Evolutionary conservation across 1,284 basidiomycete species (phyloP), one percentile per base, ranked within the genome.

Genomic region (Sporisorium graminicola): DNA sequence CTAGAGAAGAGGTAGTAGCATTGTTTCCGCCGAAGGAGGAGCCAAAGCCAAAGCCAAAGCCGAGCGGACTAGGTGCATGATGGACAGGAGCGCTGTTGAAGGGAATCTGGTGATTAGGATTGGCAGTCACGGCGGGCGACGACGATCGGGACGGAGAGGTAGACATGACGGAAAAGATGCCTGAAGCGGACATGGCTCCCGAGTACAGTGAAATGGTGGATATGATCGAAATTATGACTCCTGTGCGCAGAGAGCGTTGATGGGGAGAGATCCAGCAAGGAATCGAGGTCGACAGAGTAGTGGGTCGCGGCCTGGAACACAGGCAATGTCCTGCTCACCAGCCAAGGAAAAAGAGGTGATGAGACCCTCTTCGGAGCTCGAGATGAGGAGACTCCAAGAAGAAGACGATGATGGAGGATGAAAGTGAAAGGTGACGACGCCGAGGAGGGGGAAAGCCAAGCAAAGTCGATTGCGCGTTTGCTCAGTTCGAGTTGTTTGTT

Each of bases 1-100:
- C 66, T 9, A 61, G 61, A 29, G 66, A 70, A 18, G 26, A 5
- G 55, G 24, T 22, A 31, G 51, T 35, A 3, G 53, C 46, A 43
- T 73, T 78, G 56, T 75, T 72, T 27, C 60, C 66, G 20, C 66
- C 71, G 26, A 80, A 75, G 0, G 78, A 78, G 22, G 76, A 72
- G 20, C 78, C 78, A 44, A 80, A 80, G 29, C 78, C 78, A 31
- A 80, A 80, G 2, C 78, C 78, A 31, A 80, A 80, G n/a, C 72
- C 76, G 16, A 80, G 67, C 20, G 72, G 76, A 47, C 65, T 72
- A 18, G 78, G 78, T 24, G 69, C 76, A 72, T 80, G 78, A 20
- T 80, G 75, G 8, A 78, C 77, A 0, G 77, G 74, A 13, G 78
- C 74, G 29, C 60, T 61, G 55, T 73, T 72, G 53, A 80, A 80